Evolutionary conservation across 2,329 filamentous ascomycete genomes (phyloP).

Genomic region (Botrytis fabae): DNA sequence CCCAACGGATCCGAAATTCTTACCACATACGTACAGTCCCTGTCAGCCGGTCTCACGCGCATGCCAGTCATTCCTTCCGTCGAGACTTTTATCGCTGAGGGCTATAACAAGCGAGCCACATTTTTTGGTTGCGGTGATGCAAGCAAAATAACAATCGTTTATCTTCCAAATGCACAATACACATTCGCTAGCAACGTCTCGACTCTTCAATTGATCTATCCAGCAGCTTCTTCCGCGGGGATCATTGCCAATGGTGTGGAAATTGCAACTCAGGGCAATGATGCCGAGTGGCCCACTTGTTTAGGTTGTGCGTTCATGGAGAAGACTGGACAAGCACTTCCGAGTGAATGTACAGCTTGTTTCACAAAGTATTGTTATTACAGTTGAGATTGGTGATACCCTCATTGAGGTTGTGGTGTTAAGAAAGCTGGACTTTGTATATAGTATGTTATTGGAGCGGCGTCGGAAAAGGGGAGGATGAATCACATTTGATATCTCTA

Average conservation of each 20-base stretch:
- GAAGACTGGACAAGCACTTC: conserved; percentile 40
- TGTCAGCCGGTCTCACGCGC: conserved; percentile 35
- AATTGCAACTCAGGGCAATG: conserved; percentile 43
- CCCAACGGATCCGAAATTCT: conserved; percentile 48
- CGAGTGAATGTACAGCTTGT: conserved; percentile 43
- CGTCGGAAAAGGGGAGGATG: background rate
- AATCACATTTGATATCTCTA: background rate
- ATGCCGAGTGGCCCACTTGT: conserved; percentile 43
- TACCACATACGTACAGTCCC: conserved; percentile 34
- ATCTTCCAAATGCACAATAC: conserved; percentile 47
- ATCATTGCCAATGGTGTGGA: conserved; percentile 46
- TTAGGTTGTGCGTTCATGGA: conserved; percentile 46
- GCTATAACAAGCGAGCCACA: conserved; percentile 33
- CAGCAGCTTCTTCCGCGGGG: conserved; percentile 39
- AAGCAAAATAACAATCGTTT: conserved; percentile 33
- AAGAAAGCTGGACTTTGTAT: background rate
- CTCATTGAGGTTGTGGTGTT: background rate
- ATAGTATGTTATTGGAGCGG: background rate
- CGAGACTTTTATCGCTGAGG: conserved; percentile 41
- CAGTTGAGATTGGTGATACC: background rate
- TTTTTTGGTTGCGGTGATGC: conserved; percentile 48
- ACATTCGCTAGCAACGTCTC: conserved; percentile 41
- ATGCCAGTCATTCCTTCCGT: conserved; percentile 49
- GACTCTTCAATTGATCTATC: conserved; percentile 42
- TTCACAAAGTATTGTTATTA: conserved; percentile 45